Conservation (phyloP, 225 moss, liverwort and hornwort genomes). For the Anthoceros angustus region DNA sequence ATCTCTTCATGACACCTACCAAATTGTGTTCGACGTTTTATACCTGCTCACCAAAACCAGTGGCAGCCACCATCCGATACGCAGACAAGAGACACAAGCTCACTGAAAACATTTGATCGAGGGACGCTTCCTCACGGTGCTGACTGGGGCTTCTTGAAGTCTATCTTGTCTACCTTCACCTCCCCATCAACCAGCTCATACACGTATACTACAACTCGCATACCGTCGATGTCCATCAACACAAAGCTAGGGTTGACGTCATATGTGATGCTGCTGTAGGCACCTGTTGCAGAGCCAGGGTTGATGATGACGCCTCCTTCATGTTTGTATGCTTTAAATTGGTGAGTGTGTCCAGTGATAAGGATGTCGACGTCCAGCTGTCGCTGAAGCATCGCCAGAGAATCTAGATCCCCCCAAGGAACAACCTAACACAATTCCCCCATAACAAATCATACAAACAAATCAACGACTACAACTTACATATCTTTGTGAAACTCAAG, state of each 20-base stretch:
- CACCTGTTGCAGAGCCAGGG: conserved; percentile 83
- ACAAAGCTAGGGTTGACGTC: conserved; percentile 89
- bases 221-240: conserved; percentile 77
- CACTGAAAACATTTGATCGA: too few relatives aligned
- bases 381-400: conserved; percentile 70
- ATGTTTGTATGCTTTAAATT: conserved; percentile 83
- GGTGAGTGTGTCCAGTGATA: conserved; percentile 82
- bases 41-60: too few relatives aligned
- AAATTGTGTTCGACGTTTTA: too few relatives aligned
- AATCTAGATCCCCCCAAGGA: conserved; percentile 89
- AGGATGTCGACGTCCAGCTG: conserved; percentile 75
- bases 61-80: too few relatives aligned
- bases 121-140: neutral
- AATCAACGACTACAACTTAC: too few relatives aligned
- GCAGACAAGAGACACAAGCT: too few relatives aligned
- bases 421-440: conserved; percentile 32
- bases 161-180: conserved; percentile 90
- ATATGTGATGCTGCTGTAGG: conserved; percentile 84
- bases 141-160: conserved; percentile 80
- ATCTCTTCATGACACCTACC: too few relatives aligned
- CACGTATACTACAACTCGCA: conserved; percentile 79
- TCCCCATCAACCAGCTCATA: conserved; percentile 87
- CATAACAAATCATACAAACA: too few relatives aligned
- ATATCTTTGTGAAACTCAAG: neutral
- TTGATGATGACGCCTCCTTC: conserved; percentile 87